A percentile compares a stretch with the other conserved stretches of the same genome.
Conservation (phyloP, 2,329 filamentous ascomycete species). For the Aspergillus calidoustus region DNA sequence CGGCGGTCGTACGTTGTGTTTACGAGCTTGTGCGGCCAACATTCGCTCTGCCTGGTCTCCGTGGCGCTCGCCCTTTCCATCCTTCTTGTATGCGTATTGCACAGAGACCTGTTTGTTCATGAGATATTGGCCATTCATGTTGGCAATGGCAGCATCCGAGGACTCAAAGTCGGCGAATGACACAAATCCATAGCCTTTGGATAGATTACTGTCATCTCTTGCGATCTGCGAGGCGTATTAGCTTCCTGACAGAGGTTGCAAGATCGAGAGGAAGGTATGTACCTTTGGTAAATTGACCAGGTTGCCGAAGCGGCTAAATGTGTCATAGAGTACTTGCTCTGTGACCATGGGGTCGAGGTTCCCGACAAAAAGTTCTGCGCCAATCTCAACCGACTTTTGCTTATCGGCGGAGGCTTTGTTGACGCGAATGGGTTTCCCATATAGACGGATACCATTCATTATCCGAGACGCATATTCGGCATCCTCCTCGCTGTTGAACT, state of each 20-base stretch:
- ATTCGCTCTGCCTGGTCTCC: slow-evolving; percentile 92
- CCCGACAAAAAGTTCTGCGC: slow-evolving; percentile 94
- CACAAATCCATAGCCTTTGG: slow-evolving; percentile 96
- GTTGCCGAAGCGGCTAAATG: slow-evolving; percentile 87
- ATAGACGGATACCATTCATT: slow-evolving; percentile 93
- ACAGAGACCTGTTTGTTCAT: slow-evolving; percentile 97
- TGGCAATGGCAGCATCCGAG: slow-evolving; percentile 85
- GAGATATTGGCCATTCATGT: slow-evolving; percentile 95
- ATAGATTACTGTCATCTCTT: slow-evolving; percentile 82
- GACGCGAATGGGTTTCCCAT: slow-evolving; percentile 91
- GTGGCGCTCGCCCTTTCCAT: slow-evolving; percentile 94
- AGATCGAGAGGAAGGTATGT: slow-evolving; percentile 6
- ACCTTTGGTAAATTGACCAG: slow-evolving; percentile 87
- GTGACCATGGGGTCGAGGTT: slow-evolving; percentile 94
- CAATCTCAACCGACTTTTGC: slow-evolving; percentile 89
- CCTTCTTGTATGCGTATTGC: slow-evolving; percentile 99
- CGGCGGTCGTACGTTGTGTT: slow-evolving; percentile 87
- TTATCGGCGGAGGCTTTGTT: slow-evolving; percentile 96
- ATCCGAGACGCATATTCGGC: slow-evolving; percentile 96
- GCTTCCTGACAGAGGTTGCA: slow-evolving; percentile 14
- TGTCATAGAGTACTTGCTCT: slow-evolving; percentile 95
- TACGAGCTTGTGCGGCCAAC: slow-evolving; percentile 88
- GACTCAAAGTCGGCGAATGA: slow-evolving; percentile 92
- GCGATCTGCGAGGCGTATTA: slow-evolving; percentile 59
- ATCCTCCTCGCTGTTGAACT: slow-evolving; percentile 93